Percentiles rank a stretch among this genome's conserved stretches.
Evolutionary conservation across 179 eudicot genomes (phyloP).

Genomic region (Actinidia arguta): DNA sequence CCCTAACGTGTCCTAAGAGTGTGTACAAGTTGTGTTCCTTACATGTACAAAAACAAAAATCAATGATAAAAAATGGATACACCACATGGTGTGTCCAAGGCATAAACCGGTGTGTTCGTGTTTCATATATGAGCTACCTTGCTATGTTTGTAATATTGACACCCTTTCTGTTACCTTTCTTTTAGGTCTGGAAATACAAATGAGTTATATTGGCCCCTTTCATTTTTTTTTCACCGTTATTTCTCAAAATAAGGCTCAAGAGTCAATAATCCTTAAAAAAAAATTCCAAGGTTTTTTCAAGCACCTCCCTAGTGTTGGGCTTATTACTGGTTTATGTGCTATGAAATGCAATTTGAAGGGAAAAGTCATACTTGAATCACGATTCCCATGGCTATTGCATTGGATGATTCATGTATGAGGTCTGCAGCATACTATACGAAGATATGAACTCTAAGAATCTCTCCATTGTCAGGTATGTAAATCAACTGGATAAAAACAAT

Average conservation of each 20-base stretch:
- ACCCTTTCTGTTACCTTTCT: too few species aligned
- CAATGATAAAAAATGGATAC: too few species aligned
- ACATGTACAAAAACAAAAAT: too few species aligned
- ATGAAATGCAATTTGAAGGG: conserved; percentile 18
- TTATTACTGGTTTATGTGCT: neutral
- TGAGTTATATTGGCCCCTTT: neutral
- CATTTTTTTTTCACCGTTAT: neutral
- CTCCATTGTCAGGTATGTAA: conserved; percentile 98
- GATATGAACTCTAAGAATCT: conserved; percentile 98
- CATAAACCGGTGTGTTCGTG: too few species aligned
- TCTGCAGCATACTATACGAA: conserved; percentile 99
- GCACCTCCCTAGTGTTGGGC: neutral
- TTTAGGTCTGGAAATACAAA: too few species aligned
- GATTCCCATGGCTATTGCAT: conserved; percentile 96
- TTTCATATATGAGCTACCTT: neutral
- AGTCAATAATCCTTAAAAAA: too few species aligned
- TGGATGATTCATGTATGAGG: conserved; percentile 98
- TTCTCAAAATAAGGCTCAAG: neutral
- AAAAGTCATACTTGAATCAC: conserved; percentile 65
- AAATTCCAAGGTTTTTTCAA: neutral
- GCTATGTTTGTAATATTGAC: neutral
- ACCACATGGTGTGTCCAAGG: too few species aligned
- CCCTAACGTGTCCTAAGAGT: too few species aligned
- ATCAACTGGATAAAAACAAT: conserved; percentile 68
- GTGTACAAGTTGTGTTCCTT: too few species aligned